Evolutionary conservation across 202 grass and related monocot species (phyloP).

Genomic region (Brachypodium distachyon): DNA sequence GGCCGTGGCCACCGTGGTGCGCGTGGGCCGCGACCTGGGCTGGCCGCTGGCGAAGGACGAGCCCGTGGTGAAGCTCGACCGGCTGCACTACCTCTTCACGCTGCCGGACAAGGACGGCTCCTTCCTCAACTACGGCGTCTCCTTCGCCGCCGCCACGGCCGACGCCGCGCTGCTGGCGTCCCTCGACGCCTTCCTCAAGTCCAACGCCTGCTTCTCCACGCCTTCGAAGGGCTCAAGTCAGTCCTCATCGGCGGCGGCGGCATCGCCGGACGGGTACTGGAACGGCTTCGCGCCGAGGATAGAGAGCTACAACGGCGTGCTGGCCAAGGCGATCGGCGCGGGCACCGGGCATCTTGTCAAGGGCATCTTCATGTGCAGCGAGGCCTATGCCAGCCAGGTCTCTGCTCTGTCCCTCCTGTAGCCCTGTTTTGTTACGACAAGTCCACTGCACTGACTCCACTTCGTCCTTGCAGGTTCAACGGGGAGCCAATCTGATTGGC

Average conservation of each 20-base stretch:
- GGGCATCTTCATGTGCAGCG: conserved; percentile 89
- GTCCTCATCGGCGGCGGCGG: background rate
- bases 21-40: conserved; percentile 52
- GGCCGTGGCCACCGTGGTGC: conserved; percentile 57
- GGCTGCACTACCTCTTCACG: conserved; percentile 81
- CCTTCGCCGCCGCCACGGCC: conserved; percentile 28
- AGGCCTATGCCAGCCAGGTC: conserved; percentile 70
- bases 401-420: background rate
- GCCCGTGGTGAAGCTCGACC: conserved; percentile 77
- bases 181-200: conserved; percentile 62
- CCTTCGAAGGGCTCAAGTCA: conserved; percentile 20
- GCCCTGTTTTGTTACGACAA: background rate
- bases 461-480: conserved; percentile 49
- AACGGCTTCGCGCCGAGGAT: conserved; percentile 63
- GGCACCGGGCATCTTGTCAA: conserved; percentile 80
- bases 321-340: conserved; percentile 66
- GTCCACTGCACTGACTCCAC: background rate
- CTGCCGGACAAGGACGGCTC: conserved; percentile 53
- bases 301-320: conserved; percentile 60
- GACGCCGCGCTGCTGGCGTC: conserved; percentile 38
- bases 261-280: conserved; percentile 56
- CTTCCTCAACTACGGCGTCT: conserved; percentile 91
- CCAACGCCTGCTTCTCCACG: conserved; percentile 58
- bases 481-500: conserved; percentile 66
- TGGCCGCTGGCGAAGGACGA: conserved; percentile 93